Evolutionary conservation across 768 basidiomycete species (phyloP).

Genomic region (Ramaria sp.): DNA sequence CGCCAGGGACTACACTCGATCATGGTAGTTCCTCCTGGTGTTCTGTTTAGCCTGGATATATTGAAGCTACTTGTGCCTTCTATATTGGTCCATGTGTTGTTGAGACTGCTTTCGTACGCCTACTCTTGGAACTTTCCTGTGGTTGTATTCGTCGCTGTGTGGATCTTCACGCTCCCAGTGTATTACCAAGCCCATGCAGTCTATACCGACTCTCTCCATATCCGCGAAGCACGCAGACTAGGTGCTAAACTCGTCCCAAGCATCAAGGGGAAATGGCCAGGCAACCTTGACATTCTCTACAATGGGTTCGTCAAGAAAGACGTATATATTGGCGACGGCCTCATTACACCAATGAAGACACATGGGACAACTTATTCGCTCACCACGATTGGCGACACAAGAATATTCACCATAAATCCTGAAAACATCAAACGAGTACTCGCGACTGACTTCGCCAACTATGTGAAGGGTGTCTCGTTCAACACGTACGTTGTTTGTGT

Average conservation of each 20-base stretch:
- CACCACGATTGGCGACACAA: not conserved
- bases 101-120: not conserved
- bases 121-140: not conserved
- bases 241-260: conserved; percentile 43
- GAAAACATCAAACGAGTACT: conserved; percentile 38
- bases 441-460: conserved; percentile 36
- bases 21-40: conserved; percentile 1
- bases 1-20: not conserved
- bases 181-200: not conserved
- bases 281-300: conserved; percentile 54
- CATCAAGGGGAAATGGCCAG: conserved; percentile 65
- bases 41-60: not conserved
- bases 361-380: not conserved
- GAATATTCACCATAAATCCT: conserved; percentile 31
- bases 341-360: not conserved
- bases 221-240: conserved; percentile 33
- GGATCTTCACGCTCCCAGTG: not conserved
- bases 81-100: not conserved
- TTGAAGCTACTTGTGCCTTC: not conserved
- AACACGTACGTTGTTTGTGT: conserved; percentile 11
- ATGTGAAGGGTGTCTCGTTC: conserved; percentile 15
- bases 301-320: conserved; percentile 38
- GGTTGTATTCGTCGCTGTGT: not conserved
- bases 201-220: conserved; percentile 26
- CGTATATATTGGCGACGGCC: conserved; percentile 38